Conservation (phyloP, 106 monocot species). For the Apostasia shenzhenica region DNA sequence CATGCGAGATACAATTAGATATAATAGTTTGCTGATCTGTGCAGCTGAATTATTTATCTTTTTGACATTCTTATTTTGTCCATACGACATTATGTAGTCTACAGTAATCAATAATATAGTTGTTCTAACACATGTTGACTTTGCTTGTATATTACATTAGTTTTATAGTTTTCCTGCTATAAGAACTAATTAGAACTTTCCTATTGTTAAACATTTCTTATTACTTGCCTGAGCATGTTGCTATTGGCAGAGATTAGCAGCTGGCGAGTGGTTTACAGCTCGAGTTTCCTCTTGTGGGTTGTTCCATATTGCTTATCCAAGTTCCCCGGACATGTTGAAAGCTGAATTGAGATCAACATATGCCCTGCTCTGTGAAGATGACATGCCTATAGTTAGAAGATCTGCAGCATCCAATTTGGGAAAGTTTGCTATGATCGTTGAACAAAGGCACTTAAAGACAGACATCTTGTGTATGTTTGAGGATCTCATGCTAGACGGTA, state of each 20-base stretch:
- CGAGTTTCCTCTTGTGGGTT: constrained; percentile 86
- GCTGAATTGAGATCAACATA: constrained; percentile 71
- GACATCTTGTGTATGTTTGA: constrained; percentile 85
- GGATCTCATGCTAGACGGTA: constrained; percentile 90
- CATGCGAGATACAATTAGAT: no score
- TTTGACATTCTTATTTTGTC: no score
- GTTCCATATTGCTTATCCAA: constrained; percentile 87
- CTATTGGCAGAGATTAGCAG: constrained; percentile 64
- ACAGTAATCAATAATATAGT: no score
- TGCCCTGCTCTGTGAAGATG: constrained; percentile 84
- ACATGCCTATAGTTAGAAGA: constrained; percentile 96
- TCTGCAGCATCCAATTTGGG: constrained; percentile 88
- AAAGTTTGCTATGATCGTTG: constrained; percentile 84
- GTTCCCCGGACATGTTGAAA: constrained; percentile 70
- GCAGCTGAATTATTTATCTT: no score
- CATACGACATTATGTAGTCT: no score
- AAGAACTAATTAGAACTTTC: no score
- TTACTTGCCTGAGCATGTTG: background rate
- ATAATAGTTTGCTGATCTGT: no score
- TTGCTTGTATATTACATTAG: no score
- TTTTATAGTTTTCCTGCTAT: no score
- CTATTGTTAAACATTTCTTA: no score
- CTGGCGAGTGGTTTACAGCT: constrained; percentile 97
- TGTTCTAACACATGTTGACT: no score
- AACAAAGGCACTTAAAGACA: constrained; percentile 60